Conservation (phyloP, 495 filamentous ascomycete genomes). For the Hypoxylon fuscum region DNA sequence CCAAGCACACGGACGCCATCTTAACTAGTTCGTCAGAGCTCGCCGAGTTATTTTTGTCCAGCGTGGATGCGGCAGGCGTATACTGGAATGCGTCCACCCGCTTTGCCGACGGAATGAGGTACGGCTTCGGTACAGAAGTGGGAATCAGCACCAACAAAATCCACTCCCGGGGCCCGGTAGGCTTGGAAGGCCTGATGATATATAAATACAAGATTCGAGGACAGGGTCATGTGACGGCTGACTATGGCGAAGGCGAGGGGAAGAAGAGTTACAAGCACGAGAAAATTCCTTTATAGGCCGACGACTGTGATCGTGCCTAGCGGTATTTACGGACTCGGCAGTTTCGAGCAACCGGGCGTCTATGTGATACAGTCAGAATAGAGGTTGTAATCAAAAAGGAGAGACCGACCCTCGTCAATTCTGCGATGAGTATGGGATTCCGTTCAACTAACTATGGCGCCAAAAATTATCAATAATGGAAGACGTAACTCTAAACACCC, state of each 20-base stretch:
- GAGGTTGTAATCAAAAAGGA: too few relatives aligned
- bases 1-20: conserved; percentile 95
- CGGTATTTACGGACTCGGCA: too few relatives aligned
- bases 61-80: conserved; percentile 88
- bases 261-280: conserved; percentile 78
- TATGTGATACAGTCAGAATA: too few relatives aligned
- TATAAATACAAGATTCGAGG: conserved; percentile 94
- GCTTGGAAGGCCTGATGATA: conserved; percentile 92
- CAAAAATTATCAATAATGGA: too few relatives aligned
- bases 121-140: conserved; percentile 97
- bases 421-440: too few relatives aligned
- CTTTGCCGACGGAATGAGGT: conserved; percentile 96
- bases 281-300: conserved; percentile 53
- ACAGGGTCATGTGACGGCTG: conserved; percentile 75
- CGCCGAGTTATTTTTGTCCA: conserved; percentile 81
- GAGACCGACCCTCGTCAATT: too few relatives aligned
- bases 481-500: background rate
- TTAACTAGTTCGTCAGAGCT: conserved; percentile 70
- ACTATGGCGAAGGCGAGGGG: conserved; percentile 75
- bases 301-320: too few relatives aligned
- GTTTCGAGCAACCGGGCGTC: too few relatives aligned
- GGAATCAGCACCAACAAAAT: conserved; percentile 99
- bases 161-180: conserved; percentile 91
- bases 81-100: conserved; percentile 97
- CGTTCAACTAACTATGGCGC: too few relatives aligned